phyloP scores from a whole-genome alignment of 495 filamentous ascomycete species.

The Aspergillus ostianus region DNA sequence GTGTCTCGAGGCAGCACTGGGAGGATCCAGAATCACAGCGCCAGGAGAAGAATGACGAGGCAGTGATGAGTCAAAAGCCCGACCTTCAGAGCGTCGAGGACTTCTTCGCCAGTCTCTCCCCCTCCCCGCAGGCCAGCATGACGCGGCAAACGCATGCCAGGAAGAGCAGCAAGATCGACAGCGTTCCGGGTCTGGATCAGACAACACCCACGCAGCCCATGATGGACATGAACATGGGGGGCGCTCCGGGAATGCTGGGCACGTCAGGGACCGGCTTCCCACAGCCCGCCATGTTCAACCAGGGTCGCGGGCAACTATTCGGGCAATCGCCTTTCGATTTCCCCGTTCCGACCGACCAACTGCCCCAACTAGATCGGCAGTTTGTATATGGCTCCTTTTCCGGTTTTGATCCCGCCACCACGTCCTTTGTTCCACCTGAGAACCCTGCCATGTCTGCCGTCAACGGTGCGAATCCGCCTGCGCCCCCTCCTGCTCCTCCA shows the following conservation, averaged over 20 bases:
- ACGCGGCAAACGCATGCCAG: slow-evolving; percentile 41
- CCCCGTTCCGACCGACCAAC: slow-evolving; percentile 41
- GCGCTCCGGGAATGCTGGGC: slow-evolving; percentile 32
- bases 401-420: slow-evolving; percentile 52
- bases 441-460: slow-evolving; percentile 28
- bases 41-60: slow-evolving; percentile 75
- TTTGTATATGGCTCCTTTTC: slow-evolving; percentile 76
- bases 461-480: slow-evolving; percentile 21
- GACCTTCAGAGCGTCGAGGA: slow-evolving; percentile 93
- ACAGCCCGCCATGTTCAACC: slow-evolving; percentile 36
- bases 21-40: slow-evolving; percentile 69
- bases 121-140: slow-evolving; percentile 51
- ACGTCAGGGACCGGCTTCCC: slow-evolving; percentile 46
- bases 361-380: slow-evolving; percentile 69
- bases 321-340: slow-evolving; percentile 41
- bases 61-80: slow-evolving; percentile 77
- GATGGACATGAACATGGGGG: slow-evolving; percentile 36
- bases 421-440: slow-evolving; percentile 31
- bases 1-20: slow-evolving; percentile 79
- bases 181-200: slow-evolving; percentile 25
- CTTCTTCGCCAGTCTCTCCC: slow-evolving; percentile 83
- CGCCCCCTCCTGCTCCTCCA: not conserved
- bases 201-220: slow-evolving; percentile 32
- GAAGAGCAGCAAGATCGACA: slow-evolving; percentile 35
- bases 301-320: slow-evolving; percentile 35